Conservation (phyloP, 306 rosid species). For the Dalbergia cultrata region DNA sequence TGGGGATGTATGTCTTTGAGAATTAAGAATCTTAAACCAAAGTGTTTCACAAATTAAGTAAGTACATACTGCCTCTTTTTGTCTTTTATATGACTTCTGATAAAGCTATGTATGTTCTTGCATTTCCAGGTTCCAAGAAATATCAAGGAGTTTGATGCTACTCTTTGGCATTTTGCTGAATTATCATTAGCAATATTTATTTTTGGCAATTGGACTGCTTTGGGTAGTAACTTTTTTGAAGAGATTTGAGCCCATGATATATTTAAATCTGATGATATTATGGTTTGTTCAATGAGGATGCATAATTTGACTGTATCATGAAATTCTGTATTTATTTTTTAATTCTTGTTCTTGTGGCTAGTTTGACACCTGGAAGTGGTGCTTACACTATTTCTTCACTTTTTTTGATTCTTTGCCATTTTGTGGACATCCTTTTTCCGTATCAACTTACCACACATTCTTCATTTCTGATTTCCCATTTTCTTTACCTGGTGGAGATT, state of each 20-base stretch:
- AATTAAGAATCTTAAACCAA: background rate
- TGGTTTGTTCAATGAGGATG: background rate
- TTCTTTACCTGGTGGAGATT: constrained; percentile 17
- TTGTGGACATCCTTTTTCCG: background rate
- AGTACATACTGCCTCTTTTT: background rate
- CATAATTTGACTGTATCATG: constrained; percentile 12
- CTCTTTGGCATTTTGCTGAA: constrained; percentile 20
- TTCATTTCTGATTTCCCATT: constrained; percentile 3
- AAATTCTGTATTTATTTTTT: background rate
- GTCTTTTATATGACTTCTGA: too few relatives aligned
- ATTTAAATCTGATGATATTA: constrained; percentile 25
- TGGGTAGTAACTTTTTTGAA: constrained; percentile 21
- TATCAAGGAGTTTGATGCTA: constrained; percentile 2
- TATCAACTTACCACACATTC: background rate
- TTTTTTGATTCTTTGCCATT: constrained; percentile 28
- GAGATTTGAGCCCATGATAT: constrained; percentile 2
- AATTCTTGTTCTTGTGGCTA: constrained; percentile 16
- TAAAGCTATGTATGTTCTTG: too few relatives aligned
- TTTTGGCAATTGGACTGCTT: constrained; percentile 21
- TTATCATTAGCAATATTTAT: background rate
- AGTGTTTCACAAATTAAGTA: background rate
- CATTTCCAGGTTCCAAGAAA: background rate
- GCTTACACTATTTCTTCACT: background rate
- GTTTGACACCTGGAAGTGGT: constrained; percentile 18
- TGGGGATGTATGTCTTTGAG: background rate